Evolutionary conservation across 2,329 filamentous ascomycete species (phyloP).

Genomic region (Achaetomium macrosporum): DNA sequence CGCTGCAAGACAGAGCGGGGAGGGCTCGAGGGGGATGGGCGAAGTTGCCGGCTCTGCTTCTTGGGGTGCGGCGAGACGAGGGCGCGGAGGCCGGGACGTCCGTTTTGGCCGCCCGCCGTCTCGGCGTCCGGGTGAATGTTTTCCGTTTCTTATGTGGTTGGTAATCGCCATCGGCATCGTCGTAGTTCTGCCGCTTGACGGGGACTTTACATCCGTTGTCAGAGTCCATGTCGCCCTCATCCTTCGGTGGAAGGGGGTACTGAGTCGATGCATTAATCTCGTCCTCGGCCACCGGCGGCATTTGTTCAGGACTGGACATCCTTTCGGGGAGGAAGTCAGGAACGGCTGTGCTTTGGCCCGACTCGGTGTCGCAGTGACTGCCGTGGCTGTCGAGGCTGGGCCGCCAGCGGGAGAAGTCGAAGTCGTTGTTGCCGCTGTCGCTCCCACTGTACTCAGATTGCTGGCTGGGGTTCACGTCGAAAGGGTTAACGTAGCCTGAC

Average conservation of each 20-base stretch:
- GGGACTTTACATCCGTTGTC: constrained; percentile 1
- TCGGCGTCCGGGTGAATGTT: neutral
- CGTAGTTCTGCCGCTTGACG: constrained; percentile 14
- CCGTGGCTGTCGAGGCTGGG: constrained; percentile 32
- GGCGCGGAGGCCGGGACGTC: neutral
- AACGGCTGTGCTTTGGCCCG: constrained; percentile 6
- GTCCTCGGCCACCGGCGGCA: constrained; percentile 17
- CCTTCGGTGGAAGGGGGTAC: constrained; percentile 11
- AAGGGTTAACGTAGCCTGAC: constrained; percentile 30
- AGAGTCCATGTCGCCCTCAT: constrained; percentile 6
- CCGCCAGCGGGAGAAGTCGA: constrained; percentile 23
- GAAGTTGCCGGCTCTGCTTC: neutral
- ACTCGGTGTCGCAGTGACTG: constrained; percentile 19
- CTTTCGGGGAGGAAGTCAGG: constrained; percentile 18
- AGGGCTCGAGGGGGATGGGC: neutral
- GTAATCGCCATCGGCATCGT: constrained; percentile 17
- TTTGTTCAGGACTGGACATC: constrained; percentile 26
- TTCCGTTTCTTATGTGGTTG: constrained; percentile 17
- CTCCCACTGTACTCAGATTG: constrained; percentile 29
- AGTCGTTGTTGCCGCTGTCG: constrained; percentile 24
- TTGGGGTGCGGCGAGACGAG: neutral
- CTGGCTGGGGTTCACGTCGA: constrained; percentile 31
- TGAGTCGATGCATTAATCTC: constrained; percentile 17
- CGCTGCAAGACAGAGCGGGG: neutral
- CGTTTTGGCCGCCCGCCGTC: neutral